Conservation (phyloP, 1,139 yeast species). For the Saccharomycopsis crataegensis region DNA sequence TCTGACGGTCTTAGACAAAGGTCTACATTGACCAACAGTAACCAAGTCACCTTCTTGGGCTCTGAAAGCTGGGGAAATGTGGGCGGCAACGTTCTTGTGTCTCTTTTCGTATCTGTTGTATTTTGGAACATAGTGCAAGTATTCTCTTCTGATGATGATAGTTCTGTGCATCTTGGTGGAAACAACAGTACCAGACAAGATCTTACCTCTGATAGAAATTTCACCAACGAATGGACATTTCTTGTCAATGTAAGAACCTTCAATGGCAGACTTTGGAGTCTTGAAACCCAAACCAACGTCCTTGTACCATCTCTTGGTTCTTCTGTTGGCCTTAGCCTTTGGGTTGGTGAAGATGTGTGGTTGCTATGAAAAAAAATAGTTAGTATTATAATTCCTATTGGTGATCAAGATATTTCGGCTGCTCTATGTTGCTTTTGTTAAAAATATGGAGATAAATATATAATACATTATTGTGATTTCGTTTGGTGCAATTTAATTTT, state of each 20-base stretch:
- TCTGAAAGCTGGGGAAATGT: constrained; percentile 99
- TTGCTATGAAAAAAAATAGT: constrained; percentile 51
- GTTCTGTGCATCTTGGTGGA: constrained; percentile 99
- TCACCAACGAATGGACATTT: constrained; percentile 99
- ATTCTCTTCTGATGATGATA: constrained; percentile 98
- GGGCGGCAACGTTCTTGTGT: constrained; percentile 99
- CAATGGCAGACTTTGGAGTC: constrained; percentile 99
- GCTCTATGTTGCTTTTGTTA: not conserved
- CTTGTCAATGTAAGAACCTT: constrained; percentile 99
- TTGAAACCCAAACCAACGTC: constrained; percentile 99
- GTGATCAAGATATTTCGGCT: not conserved
- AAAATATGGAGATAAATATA: not conserved
- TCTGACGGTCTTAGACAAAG: constrained; percentile 99
- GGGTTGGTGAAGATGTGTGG: constrained; percentile 99
- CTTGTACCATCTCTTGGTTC: constrained; percentile 99
- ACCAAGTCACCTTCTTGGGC: constrained; percentile 98
- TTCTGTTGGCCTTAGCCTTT: constrained; percentile 97
- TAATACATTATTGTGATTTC: too few species aligned
- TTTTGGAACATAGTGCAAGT: constrained; percentile 99
- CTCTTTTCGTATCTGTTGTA: constrained; percentile 99
- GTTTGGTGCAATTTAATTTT: too few species aligned
- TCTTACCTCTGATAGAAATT: constrained; percentile 99
- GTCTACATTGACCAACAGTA: constrained; percentile 99
- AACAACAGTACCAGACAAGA: constrained; percentile 97
- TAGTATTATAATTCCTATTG: too few species aligned